A percentile compares a stretch with the other conserved stretches of the same genome.
phyloP scores from a whole-genome alignment of 164 flowering plant genomes.

The Euptelea pleiosperma region DNA sequence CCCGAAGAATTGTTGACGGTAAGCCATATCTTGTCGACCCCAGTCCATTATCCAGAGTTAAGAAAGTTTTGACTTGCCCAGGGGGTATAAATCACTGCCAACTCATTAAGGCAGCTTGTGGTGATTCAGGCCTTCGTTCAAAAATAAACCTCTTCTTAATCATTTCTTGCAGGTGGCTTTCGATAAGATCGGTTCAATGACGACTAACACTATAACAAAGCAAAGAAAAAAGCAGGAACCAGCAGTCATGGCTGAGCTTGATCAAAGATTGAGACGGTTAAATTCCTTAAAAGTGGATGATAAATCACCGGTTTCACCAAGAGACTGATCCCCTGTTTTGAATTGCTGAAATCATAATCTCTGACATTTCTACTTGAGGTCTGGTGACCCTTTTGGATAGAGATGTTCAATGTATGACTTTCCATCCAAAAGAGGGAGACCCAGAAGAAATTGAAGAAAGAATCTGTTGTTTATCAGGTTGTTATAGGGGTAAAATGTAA shows the following conservation, averaged over 20 bases:
- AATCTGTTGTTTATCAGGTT: background rate
- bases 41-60: too few species aligned
- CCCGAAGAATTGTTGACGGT: conserved; percentile 92
- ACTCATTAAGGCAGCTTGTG: too few species aligned
- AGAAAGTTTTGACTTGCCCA: too few species aligned
- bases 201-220: conserved; percentile 79
- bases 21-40: conserved; percentile 14
- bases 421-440: background rate
- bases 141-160: background rate
- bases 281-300: conserved; percentile 47
- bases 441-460: background rate
- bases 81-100: too few species aligned
- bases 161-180: conserved; percentile 75
- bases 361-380: background rate
- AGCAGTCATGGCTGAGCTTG: conserved; percentile 95
- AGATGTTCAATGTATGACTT: background rate
- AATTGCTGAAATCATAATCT: background rate
- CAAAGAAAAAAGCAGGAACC: conserved; percentile 97
- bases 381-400: background rate
- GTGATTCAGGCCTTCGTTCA: too few species aligned
- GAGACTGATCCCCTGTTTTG: conserved; percentile 1
- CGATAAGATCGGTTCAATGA: conserved; percentile 85
- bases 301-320: conserved; percentile 14
- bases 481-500: conserved; percentile 3
- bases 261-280: conserved; percentile 69